Conservation (phyloP, 306 rosid species). For the Purshia tridentata region DNA sequence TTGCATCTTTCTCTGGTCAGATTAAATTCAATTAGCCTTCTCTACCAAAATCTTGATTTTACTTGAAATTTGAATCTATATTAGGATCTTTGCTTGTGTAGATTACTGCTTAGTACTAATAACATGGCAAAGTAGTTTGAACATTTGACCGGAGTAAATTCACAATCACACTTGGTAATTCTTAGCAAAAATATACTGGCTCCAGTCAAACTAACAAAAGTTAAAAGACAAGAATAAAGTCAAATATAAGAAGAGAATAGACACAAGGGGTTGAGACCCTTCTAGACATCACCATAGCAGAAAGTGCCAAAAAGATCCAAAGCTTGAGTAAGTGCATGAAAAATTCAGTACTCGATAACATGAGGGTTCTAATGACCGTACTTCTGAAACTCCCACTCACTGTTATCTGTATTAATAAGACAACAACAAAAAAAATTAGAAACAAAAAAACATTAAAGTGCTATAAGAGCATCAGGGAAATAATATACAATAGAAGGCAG, state of each 20-base stretch:
- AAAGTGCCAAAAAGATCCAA: no score
- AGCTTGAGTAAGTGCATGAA: no score
- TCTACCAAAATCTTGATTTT: neutral
- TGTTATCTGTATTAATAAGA: no score
- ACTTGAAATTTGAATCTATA: neutral
- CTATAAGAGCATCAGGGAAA: no score
- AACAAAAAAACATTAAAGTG: no score
- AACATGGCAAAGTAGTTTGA: neutral
- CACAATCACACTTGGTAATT: neutral
- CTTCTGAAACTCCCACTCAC: no score
- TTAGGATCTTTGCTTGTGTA: neutral
- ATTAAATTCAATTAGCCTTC: neutral
- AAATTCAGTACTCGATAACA: no score
- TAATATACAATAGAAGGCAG: no score
- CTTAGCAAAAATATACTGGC: neutral
- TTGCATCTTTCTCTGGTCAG: neutral
- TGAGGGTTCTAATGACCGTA: no score
- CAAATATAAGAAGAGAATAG: neutral
- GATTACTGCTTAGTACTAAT: neutral
- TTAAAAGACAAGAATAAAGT: neutral
- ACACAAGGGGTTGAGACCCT: neutral
- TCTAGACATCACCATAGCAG: neutral
- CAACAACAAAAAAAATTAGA: no score
- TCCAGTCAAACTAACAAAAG: constrained; percentile 1
- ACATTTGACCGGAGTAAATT: neutral